Evolutionary conservation across 73 alveolate genomes (phyloP).

Genomic region (Tetrahymena thermophila): DNA sequence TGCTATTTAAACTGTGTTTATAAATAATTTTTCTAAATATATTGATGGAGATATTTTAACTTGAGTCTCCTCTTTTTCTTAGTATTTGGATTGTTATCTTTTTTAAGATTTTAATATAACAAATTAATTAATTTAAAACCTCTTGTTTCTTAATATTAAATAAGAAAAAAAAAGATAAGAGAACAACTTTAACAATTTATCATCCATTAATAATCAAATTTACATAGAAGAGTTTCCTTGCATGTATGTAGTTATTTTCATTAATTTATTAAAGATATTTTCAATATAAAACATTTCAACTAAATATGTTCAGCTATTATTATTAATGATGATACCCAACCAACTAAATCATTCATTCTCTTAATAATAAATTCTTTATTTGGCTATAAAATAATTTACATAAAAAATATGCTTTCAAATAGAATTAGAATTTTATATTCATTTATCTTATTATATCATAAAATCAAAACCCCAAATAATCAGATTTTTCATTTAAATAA

Average conservation of each 20-base stretch:
- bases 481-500: no score
- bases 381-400: background rate
- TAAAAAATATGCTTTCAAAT: no score
- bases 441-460: no score
- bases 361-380: no score
- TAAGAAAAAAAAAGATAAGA: background rate
- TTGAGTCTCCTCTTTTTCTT: background rate
- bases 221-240: background rate
- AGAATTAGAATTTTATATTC: no score
- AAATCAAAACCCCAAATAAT: no score
- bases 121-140: background rate
- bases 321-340: background rate
- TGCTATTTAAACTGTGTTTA: background rate
- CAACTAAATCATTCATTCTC: background rate
- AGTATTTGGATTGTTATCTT: background rate
- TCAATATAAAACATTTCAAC: background rate
- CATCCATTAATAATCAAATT: background rate
- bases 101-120: background rate
- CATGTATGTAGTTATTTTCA: no score
- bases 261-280: background rate
- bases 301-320: background rate
- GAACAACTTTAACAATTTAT: background rate
- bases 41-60: background rate
- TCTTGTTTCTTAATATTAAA: background rate
- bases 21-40: background rate